Conservation (phyloP, 164 flowering plant species). For the Vitis riparia region DNA sequence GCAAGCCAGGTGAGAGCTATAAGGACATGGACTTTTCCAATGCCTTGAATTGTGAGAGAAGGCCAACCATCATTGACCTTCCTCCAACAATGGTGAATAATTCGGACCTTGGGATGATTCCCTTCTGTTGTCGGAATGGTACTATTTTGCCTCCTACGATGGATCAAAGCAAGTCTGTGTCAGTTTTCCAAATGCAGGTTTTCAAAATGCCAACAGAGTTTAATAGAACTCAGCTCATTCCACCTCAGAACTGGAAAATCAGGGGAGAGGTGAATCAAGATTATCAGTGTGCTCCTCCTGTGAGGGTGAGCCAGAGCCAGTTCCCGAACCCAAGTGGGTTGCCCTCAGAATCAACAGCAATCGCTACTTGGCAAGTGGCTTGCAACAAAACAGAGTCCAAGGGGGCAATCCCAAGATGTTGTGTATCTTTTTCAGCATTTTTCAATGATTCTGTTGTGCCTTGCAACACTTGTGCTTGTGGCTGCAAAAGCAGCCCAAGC, state of each 20-base stretch:
- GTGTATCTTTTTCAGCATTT: constrained; percentile 44
- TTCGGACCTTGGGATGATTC: constrained; percentile 45
- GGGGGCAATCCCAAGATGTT: constrained; percentile 27
- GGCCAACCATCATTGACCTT: constrained; percentile 54
- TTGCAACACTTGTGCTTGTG: constrained; percentile 64
- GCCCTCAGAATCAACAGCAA: constrained; percentile 29
- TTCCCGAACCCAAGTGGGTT: constrained; percentile 45
- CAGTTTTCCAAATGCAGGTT: constrained; percentile 52
- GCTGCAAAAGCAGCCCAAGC: constrained; percentile 28
- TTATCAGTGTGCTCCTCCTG: constrained; percentile 52
- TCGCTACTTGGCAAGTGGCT: constrained; percentile 46
- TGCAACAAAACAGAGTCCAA: constrained; percentile 49
- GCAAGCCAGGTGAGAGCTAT: constrained; percentile 42
- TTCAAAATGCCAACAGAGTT: constrained; percentile 61
- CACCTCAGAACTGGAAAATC: constrained; percentile 55
- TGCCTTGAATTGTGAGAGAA: constrained; percentile 43
- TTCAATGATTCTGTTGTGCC: constrained; percentile 48
- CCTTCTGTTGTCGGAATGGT: constrained; percentile 59
- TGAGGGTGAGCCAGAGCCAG: constrained; percentile 48
- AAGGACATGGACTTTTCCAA: constrained; percentile 42
- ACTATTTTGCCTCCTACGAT: constrained; percentile 50
- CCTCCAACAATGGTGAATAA: constrained; percentile 45
- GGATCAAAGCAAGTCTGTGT: constrained; percentile 51
- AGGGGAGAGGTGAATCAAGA: constrained; percentile 47
- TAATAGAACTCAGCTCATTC: constrained; percentile 40